Evolutionary conservation across 2,329 filamentous ascomycete genomes (phyloP).

Genomic region (Trichoderma guizhouense): DNA sequence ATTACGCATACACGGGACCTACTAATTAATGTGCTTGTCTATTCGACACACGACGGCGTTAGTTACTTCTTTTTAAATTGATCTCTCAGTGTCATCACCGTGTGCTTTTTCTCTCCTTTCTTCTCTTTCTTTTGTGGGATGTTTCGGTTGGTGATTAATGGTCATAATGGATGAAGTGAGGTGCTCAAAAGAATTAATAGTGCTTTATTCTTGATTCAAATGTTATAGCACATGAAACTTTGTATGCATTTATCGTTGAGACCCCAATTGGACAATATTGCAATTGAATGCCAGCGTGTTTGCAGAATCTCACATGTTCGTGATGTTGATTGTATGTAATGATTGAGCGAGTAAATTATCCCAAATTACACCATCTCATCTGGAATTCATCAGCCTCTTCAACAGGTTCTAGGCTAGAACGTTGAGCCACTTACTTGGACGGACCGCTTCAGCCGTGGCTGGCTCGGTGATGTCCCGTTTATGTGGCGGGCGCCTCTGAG

Average conservation of each 20-base stretch:
- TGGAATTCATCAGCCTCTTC: neutral
- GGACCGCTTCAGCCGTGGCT: neutral
- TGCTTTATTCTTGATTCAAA: neutral
- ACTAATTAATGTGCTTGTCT: conserved; percentile 8
- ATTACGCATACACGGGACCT: neutral
- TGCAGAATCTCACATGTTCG: neutral
- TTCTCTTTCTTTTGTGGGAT: neutral
- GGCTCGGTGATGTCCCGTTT: neutral
- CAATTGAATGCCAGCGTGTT: neutral
- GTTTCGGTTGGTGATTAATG: neutral
- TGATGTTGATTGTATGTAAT: neutral
- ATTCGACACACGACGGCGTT: conserved; percentile 1
- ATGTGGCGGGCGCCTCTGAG: neutral
- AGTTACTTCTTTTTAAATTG: neutral
- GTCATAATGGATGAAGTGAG: neutral
- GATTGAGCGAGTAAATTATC: neutral
- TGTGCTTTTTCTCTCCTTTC: neutral
- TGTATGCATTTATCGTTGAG: neutral
- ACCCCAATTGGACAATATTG: neutral
- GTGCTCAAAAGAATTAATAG: neutral
- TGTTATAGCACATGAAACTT: neutral
- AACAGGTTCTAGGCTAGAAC: neutral
- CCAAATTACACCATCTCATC: neutral
- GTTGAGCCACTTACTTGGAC: neutral
- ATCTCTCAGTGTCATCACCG: neutral